Base-by-base conservation (phyloP, 352 stramenopile species). In the Globisporangium perplexum region DNA sequence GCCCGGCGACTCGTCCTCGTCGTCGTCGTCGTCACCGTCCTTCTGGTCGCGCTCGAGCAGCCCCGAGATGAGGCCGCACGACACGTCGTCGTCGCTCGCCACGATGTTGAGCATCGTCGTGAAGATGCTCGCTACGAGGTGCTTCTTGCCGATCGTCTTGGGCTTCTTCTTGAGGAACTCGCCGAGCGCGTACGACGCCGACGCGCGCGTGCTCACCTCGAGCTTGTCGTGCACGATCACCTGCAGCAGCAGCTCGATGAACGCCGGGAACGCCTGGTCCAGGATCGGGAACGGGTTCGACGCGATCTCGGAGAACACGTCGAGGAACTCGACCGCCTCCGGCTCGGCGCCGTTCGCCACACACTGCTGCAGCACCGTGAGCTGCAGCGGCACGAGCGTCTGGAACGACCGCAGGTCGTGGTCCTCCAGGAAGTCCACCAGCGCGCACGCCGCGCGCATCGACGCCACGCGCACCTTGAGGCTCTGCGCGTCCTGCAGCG, bases 131-230 rank as follows among this genome's bases (percentile, higher is more conserved):
- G 69, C 69, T 33, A 93, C 83, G 7, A 93, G 65, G 39, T 79
- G 69, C 64, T 85, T 88, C 78, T 93, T 95, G 54, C 82, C 83
- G 11, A 95, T 71, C n/a, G 83, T 85, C 74, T 95, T 95, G 18
- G 84, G 84, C 68, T 95, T 95, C 64, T 86, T 85, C 68, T 92
- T 92, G 50, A 93, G 83, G 59, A 95, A 89, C 63, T 92, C 82
- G 33, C 84, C 83, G 17, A 93, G 80, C 12, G 80, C 79, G 65
- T 87, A 89, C 39, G 75, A 85, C n/a, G 84, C 84, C 36, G 84
- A 87, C 1, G 83, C 78, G 33, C 83, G 84, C 17, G 83, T 95
- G 59, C 71, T 82, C 22, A 81, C 74, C 57, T 95, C 84, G 17
- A 95, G 72, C 55, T 79, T 72, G 39, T 87, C 71, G 18, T 86